A percentile compares a stretch with the other conserved stretches of the same genome.
Conservation (phyloP, 768 basidiomycete species). For the Pilatotrama ljubarskyi region DNA sequence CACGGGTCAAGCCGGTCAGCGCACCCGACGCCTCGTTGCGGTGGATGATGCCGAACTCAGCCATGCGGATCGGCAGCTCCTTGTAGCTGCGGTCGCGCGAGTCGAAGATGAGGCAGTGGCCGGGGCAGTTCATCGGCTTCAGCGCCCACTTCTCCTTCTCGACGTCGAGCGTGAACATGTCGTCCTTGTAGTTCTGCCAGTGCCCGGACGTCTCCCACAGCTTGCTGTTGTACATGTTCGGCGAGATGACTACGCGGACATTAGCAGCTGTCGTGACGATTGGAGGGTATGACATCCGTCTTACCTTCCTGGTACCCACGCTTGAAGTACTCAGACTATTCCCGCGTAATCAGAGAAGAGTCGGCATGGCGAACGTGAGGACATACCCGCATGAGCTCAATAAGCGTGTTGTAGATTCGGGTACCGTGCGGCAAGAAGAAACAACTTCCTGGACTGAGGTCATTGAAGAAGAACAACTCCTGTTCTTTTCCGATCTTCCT, state of each 20-base stretch:
- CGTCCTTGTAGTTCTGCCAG: slow-evolving; percentile 97
- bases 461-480: slow-evolving; percentile 98
- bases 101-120: slow-evolving; percentile 95
- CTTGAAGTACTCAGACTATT: slow-evolving; percentile 86
- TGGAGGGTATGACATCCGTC: background rate
- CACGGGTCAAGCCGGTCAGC: slow-evolving; percentile 88
- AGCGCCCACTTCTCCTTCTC: slow-evolving; percentile 97
- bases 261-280: background rate
- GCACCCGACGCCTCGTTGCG: slow-evolving; percentile 96
- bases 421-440: slow-evolving; percentile 99
- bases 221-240: slow-evolving; percentile 95
- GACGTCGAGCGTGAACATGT: slow-evolving; percentile 93
- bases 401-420: slow-evolving; percentile 90
- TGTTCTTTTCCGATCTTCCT: slow-evolving; percentile 97
- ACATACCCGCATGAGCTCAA: slow-evolving; percentile 87
- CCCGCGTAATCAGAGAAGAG: background rate
- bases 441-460: slow-evolving; percentile 89
- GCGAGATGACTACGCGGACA: slow-evolving; percentile 77
- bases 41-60: slow-evolving; percentile 97
- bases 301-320: slow-evolving; percentile 93
- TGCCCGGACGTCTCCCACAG: slow-evolving; percentile 99
- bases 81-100: slow-evolving; percentile 91
- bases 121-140: slow-evolving; percentile 99
- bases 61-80: slow-evolving; percentile 96
- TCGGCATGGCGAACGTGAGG: background rate